Evolutionary conservation across 306 rosid species (phyloP).

Genomic region (Cucumis sativus): Cucumber_9930_V3 NC_026656.2:17186501-17187000

Average conservation of each 20-base stretch:
- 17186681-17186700: neutral
- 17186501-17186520: conserved; percentile 79
- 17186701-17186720: conserved; percentile 42
- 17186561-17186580: conserved; percentile 42
- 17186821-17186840: conserved; percentile 88
- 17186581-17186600: conserved; percentile 44
- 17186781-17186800: conserved; percentile 71
- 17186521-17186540: conserved; percentile 59
- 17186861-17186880: conserved; percentile 13
- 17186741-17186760: conserved; percentile 70
- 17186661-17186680: neutral
- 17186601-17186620: conserved; percentile 73
- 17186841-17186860: conserved; percentile 97
- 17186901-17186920: neutral
- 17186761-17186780: conserved; percentile 60
- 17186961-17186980: conserved; percentile 82
- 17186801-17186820: conserved; percentile 84
- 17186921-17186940: conserved; percentile 21
- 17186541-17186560: conserved; percentile 17
- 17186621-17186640: conserved; percentile 28
- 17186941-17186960: conserved; percentile 95
- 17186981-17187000: conserved; percentile 82
- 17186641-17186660: too few relatives aligned
- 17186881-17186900: neutral
- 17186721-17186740: conserved; percentile 61